Base-by-base conservation (phyloP, 2,329 filamentous ascomycete species). In the Pseudogymnoascus sp. region DNA sequence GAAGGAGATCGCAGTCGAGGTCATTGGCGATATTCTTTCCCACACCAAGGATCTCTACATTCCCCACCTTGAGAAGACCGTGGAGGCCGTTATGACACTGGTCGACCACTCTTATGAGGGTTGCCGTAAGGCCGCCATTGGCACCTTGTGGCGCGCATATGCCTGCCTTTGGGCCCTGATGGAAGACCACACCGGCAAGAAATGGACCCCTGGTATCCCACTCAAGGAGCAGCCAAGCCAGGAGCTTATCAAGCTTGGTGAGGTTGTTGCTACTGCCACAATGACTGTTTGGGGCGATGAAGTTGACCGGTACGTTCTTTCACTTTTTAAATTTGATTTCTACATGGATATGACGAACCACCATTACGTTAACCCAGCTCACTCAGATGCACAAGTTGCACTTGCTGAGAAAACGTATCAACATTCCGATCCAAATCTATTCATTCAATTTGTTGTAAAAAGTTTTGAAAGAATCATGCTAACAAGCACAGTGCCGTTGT, bases 291-390 rank as follows among this genome's bases (percentile, higher is more conserved):
- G 93, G 91, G 81, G 87, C 65, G 91, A 96, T 68, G 94, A 99
- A 76, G 85, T 86, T 72, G 94, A 99, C 76, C 86, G 92, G 92
- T 97, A 88, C 73, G 93, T 91, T 66, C 11, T 25, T 61, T 62
- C 62, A 65, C 61, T 41, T 63, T 65, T 69, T 39, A 62, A 65
- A 61, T 59, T 65, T 67, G 59, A 43, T 63, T 61, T 39, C 35
- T 41, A 61, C 61, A 63, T 71, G 74, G 72, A 77, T 71, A 87
- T 91, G 92, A 97, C 97, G 92, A 96, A 77, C 81, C 84, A 80
- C 57, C 76, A 79, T 85, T 86, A 72, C 90, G 90, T 92, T 92
- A 93, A 93, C 93, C 92, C 92, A 97, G 92, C 92, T 97, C 93
- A 97, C 92, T 96, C 90, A 90, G 89, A 97, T 87, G 87, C 90